Percentiles rank a stretch among this genome's conserved stretches.
Conservation (phyloP, 1,139 yeast species). For the Lodderomyces margitis region DNA sequence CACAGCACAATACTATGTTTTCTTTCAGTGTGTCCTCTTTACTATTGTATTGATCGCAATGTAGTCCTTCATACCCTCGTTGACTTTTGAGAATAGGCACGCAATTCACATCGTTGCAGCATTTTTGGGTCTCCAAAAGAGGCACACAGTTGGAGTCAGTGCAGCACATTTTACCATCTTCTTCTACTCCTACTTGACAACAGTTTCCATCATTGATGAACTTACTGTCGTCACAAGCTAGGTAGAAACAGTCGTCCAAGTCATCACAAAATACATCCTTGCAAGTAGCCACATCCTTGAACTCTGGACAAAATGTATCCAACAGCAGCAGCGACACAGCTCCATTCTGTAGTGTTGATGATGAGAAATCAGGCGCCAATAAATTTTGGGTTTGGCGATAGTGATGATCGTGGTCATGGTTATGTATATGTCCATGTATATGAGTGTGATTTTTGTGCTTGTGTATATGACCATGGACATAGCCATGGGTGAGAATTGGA, state of each 20-base stretch:
- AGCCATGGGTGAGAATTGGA: slow-evolving; percentile 43
- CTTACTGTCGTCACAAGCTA: slow-evolving; percentile 25
- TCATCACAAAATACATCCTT: slow-evolving; percentile 46
- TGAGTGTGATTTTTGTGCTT: slow-evolving; percentile 62
- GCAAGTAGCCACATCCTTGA: slow-evolving; percentile 19
- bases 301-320: slow-evolving; percentile 2
- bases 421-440: slow-evolving; percentile 69
- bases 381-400: slow-evolving; percentile 1
- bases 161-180: slow-evolving; percentile 19
- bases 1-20: slow-evolving; percentile 16
- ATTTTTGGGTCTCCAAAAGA: slow-evolving; percentile 5
- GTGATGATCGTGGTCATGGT: slow-evolving; percentile 36
- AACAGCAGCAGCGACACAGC: neutral
- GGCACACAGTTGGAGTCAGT: slow-evolving; percentile 14
- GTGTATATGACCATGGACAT: slow-evolving; percentile 69
- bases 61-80: neutral
- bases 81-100: slow-evolving; percentile 3
- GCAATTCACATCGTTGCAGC: slow-evolving; percentile 18
- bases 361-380: neutral
- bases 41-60: neutral
- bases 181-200: neutral
- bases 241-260: slow-evolving; percentile 44
- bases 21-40: neutral
- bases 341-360: neutral
- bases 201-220: neutral